A percentile compares a stretch with the other conserved stretches of the same genome.
Evolutionary conservation across 257 asterid species (phyloP).

Genomic region (Fraxinus excelsior): DNA sequence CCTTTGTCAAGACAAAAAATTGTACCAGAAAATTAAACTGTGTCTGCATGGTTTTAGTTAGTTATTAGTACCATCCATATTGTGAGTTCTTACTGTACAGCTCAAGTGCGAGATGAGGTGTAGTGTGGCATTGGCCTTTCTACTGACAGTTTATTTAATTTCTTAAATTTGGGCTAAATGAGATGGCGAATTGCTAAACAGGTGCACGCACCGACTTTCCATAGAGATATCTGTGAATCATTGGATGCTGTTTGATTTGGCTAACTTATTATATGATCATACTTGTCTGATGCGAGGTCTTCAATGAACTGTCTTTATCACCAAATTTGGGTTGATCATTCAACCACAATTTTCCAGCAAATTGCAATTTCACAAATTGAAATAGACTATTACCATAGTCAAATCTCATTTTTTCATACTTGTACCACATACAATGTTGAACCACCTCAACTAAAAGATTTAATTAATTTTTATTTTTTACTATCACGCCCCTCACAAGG

Average conservation of each 20-base stretch:
- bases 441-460: not conserved
- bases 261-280: not conserved
- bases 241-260: not conserved
- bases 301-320: not conserved
- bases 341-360: not conserved
- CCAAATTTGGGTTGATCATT: not conserved
- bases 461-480: no score
- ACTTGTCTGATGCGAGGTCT: not conserved
- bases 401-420: not conserved
- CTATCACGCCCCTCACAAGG: not conserved
- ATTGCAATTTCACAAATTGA: not conserved
- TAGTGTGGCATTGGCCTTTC: not conserved
- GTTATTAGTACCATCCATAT: not conserved
- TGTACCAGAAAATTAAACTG: not conserved
- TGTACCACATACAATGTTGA: not conserved
- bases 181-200: not conserved
- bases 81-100: not conserved
- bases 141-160: not conserved
- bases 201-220: not conserved
- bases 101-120: not conserved
- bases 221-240: not conserved
- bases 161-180: not conserved
- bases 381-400: not conserved
- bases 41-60: not conserved
- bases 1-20: not conserved